Evolutionary conservation across 352 stramenopile genomes (phyloP).

Genomic region (Phytopythium sindhum): DNA sequence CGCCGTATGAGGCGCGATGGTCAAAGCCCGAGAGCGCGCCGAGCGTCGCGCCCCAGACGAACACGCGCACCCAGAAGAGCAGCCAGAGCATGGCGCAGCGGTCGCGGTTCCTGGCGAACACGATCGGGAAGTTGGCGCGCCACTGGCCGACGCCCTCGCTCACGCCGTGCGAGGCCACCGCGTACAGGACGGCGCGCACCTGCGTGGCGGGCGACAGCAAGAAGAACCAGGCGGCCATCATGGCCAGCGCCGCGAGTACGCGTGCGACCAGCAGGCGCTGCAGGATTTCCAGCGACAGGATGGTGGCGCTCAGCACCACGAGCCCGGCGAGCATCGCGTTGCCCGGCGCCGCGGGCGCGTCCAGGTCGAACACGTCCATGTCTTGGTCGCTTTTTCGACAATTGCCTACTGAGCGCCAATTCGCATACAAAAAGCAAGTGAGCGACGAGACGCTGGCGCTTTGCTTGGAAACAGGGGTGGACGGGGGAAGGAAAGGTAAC

Average conservation of each 20-base stretch:
- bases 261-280: constrained; percentile 42
- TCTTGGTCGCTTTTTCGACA: constrained; percentile 3
- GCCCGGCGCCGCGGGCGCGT: neutral
- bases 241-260: constrained; percentile 26
- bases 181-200: constrained; percentile 41
- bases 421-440: constrained; percentile 9
- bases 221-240: constrained; percentile 34
- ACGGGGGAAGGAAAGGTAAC: neutral
- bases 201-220: constrained; percentile 33
- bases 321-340: constrained; percentile 34
- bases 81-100: constrained; percentile 40
- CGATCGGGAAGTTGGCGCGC: constrained; percentile 27
- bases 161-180: constrained; percentile 37
- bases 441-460: neutral
- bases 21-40: constrained; percentile 13
- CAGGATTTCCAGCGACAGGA: constrained; percentile 69
- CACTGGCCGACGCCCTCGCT: constrained; percentile 32
- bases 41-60: constrained; percentile 56
- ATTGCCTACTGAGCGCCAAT: constrained; percentile 2
- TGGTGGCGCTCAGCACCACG: constrained; percentile 36
- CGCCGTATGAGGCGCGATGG: neutral
- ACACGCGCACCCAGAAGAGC: constrained; percentile 58
- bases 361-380: neutral
- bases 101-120: constrained; percentile 28
- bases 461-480: neutral